A percentile compares a stretch with the other conserved stretches of the same genome.
Evolutionary conservation across 1,284 basidiomycete genomes (phyloP).

Genomic region (Pisolithus thermaeus): DNA sequence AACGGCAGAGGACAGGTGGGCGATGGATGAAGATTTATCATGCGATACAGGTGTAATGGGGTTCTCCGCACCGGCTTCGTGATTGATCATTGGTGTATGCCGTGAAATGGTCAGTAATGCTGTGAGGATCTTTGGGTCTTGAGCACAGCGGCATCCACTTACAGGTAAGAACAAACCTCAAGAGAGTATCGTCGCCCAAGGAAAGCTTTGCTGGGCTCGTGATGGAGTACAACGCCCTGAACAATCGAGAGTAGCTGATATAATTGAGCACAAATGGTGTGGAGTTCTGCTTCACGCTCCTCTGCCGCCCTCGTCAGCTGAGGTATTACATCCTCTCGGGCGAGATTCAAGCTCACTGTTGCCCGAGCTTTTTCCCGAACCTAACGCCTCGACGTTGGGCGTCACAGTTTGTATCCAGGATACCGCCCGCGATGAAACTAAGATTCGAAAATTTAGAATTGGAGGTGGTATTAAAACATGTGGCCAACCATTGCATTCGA

Average conservation of each 20-base stretch:
- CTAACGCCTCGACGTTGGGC: conserved; percentile 35
- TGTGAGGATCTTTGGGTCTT: conserved; percentile 46
- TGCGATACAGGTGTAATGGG: conserved; percentile 10
- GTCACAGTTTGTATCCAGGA: conserved; percentile 46
- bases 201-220: conserved; percentile 60
- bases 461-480: conserved; percentile 2
- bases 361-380: conserved; percentile 28
- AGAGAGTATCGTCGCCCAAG: conserved; percentile 65
- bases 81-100: conserved; percentile 39
- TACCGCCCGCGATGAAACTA: conserved; percentile 58
- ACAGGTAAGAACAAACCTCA: conserved; percentile 46
- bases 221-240: conserved; percentile 76
- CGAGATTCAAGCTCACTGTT: conserved; percentile 30
- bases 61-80: conserved; percentile 9
- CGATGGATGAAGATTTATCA: conserved; percentile 21
- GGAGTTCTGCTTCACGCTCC: conserved; percentile 39
- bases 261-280: conserved; percentile 43
- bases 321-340: background rate
- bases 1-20: conserved; percentile 51
- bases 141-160: conserved; percentile 2
- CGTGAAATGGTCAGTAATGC: conserved; percentile 67
- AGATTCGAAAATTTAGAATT: conserved; percentile 3
- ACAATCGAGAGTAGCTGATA: conserved; percentile 59
- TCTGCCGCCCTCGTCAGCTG: conserved; percentile 25
- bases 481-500: conserved; percentile 68